A percentile compares a stretch with the other conserved stretches of the same genome.
phyloP scores from a whole-genome alignment of 306 rosid species.

The Styphnolobium japonicum region DNA sequence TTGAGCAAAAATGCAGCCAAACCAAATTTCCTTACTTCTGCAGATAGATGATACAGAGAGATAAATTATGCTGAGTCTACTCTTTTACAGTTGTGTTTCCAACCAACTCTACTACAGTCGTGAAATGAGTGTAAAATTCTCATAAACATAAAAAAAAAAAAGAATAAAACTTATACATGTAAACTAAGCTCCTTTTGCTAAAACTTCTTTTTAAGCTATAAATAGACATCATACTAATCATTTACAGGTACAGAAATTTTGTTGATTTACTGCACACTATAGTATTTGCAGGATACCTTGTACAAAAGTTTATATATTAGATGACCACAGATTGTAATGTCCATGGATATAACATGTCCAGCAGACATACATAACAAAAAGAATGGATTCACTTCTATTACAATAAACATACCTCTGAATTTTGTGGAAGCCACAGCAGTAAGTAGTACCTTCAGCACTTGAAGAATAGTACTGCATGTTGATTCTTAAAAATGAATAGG shows the following conservation, averaged over 20 bases:
- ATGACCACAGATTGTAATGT: not conserved
- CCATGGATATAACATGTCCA: slow-evolving; percentile 7
- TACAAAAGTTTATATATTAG: slow-evolving; percentile 4
- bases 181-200: slow-evolving; percentile 2
- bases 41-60: slow-evolving; percentile 1
- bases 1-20: slow-evolving; percentile 2
- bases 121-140: not conserved
- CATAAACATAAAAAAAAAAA: not conserved
- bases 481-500: slow-evolving; percentile 30
- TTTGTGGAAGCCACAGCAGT: slow-evolving; percentile 96
- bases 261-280: not conserved
- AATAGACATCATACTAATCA: slow-evolving; percentile 20
- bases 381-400: slow-evolving; percentile 12
- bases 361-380: slow-evolving; percentile 6
- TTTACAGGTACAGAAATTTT: slow-evolving; percentile 1
- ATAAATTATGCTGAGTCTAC: slow-evolving; percentile 4
- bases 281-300: slow-evolving; percentile 1
- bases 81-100: not conserved
- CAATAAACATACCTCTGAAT: slow-evolving; percentile 75
- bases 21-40: not conserved
- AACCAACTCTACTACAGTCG: not conserved
- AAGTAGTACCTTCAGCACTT: slow-evolving; percentile 98
- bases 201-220: slow-evolving; percentile 2
- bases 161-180: not conserved
- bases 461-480: slow-evolving; percentile 86